Base-by-base conservation (phyloP, 2,329 filamentous ascomycete genomes). In the Biscogniauxia mediterranea region DNA sequence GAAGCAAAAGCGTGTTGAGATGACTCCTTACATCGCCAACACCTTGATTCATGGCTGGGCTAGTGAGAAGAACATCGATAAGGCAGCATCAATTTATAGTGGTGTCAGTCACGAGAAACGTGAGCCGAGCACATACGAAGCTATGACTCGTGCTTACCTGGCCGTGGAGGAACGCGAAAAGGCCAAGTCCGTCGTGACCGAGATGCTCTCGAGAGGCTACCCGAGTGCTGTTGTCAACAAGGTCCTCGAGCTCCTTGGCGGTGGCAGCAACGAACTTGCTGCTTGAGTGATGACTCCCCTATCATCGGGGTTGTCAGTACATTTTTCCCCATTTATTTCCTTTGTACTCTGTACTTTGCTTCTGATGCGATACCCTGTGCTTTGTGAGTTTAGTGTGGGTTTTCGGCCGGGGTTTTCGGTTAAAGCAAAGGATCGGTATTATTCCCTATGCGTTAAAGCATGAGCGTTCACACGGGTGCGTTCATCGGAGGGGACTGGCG, bases 21-120 rank as follows among this genome's bases (percentile, higher is more conserved):
- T 98, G 81, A 98, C 95, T 2, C 90, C 95, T 0, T 99, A 99
- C 79, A 98, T 99, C 73, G 95, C 95, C 73, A 99, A 99, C 80
- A 97, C 94, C 5, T 83, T 99, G 53, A 98, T 99, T 71, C 93
- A 98, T 73, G 95, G 95, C 65, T 99, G 95, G 94, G 92, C 94
- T 21, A 85, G 89, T 15, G 90, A 91, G 74, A 89, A 90, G 77
- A 85, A 96, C 65, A 90, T 98, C 52, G 78, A 80, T 62, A 93
- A 92, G 76, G 91, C 93, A 19, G 87, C 89, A 72, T 79, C 84
- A 23, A 88, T 97, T 64, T 99, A 96, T 74, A 84, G 90, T 61
- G 83, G 85, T n/a, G 88, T 99, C 3, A 85, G 88, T 8, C 84
- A 86, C 26, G 85, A 88, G 58, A 93, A 89, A 79, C 89, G 95